Base-by-base conservation (phyloP, 306 rosid species). In the Fragaria iinumae region DNA sequence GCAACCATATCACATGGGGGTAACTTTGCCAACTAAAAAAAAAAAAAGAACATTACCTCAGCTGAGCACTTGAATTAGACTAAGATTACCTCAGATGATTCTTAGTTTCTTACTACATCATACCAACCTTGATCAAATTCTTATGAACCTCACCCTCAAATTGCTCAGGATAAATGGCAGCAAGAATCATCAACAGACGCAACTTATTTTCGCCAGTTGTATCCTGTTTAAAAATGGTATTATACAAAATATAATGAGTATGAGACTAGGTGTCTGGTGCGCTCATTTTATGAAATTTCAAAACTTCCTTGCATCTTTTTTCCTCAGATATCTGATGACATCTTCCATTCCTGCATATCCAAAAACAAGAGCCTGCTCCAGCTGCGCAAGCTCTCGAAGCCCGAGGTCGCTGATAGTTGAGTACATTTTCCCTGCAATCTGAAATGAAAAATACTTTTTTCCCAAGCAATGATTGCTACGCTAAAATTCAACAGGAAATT, bases 301-400 rank as follows among this genome's bases (percentile, higher is more conserved):
- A 65, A 47, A 82, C 45, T 76, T 59, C 78, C 87, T 83, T 73
- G 87, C 98, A 70, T 88, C 89, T 20, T 87, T 89, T 8, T 79
- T 81, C 43, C 90, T 87, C 63, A 90, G 80, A 88, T 85, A 90
- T 82, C 90, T 94, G 77, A 91, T 91, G 21, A 91, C 93, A 32
- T 94, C 98, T 84, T 91, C 90, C 81, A 84, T 87, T 81, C 96
- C 96, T 8, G 98, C 97, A 80, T 94, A 93, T 77, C 98, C 97
- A 75, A 93, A 91, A 89, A 89, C 98, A 75, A 93, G 93, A 80
- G 88, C 89, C 86, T 91, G 98, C 84, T 91, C 97, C 62, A 93
- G 82, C 86, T 91, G 88, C 44, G 96, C 98, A 62, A 94, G 80
- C 77, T 91, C 96, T 72, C 83, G 83, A 73, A 91, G 97, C 71